Conservation (phyloP, 2,329 filamentous ascomycete species). For the Emericellopsis cladophorae region DNA sequence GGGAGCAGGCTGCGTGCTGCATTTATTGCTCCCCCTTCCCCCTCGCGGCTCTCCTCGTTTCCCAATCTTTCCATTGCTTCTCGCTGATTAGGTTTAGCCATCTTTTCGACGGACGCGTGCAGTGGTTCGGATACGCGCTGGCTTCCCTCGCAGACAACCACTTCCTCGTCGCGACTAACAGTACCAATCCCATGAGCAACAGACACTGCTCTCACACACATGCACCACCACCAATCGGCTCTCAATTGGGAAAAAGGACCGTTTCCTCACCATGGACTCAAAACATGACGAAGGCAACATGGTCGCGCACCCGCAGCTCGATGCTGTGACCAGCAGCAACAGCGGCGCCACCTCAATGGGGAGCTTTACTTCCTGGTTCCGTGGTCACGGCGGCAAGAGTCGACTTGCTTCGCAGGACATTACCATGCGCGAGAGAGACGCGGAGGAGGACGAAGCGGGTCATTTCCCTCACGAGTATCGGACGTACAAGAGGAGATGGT, state of each 20-base stretch:
- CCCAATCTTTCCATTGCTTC: too few species aligned
- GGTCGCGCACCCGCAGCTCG: background rate
- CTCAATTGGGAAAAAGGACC: too few species aligned
- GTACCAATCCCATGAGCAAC: background rate
- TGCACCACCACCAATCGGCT: too few species aligned
- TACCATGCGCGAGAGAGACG: constrained; percentile 7
- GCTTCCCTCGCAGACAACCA: background rate
- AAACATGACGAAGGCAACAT: background rate
- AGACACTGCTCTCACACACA: too few species aligned
- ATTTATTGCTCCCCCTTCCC: too few species aligned
- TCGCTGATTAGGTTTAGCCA: too few species aligned
- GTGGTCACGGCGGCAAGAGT: background rate
- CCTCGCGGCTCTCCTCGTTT: too few species aligned
- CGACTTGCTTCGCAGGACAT: constrained; percentile 9
- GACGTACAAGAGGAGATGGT: constrained; percentile 75
- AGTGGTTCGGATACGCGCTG: background rate
- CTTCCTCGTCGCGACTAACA: background rate
- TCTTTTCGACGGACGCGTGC: too few species aligned
- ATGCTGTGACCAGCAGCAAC: background rate
- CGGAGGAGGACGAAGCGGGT: background rate
- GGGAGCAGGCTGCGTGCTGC: too few species aligned
- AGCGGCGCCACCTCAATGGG: background rate
- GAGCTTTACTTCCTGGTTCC: background rate
- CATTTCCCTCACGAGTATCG: constrained; percentile 13
- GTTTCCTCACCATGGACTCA: background rate